Evolutionary conservation across 306 rosid species (phyloP), one percentile per base, ranked within the genome.

Genomic region (Quercus wislizeni): DNA sequence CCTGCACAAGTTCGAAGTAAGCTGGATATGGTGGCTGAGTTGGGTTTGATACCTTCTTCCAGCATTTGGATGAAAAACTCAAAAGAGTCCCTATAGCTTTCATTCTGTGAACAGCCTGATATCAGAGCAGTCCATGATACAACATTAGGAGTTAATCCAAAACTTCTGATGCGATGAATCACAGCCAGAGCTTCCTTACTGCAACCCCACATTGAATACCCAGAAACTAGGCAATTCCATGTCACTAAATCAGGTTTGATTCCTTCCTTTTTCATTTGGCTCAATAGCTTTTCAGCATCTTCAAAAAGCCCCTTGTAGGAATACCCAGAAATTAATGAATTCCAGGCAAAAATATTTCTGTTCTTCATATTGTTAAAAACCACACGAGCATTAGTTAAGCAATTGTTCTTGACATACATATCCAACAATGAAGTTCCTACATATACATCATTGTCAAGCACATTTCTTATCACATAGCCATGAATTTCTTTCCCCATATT

Each of bases 111-210:
- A 81, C 89, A 85, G 21, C 97, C 92, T 63, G 97, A 85, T 82
- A 91, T 86, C 76, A 91, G 74, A 56, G 93, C 89, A 78, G 97
- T 91, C 97, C 97, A 91, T 57, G 93, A 85, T 65, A 91, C 85
- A 58, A 89, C 93, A 75, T 86, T 89, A 64, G 92, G 92, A n/a
- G 84, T 59, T 27, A 83, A 73, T 55, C 93, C 93, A 1, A 77
- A 88, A 78, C 72, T 82, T 88, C 82, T 91, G 46, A 89, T 88
- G 75, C 75, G 76, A 54, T 76, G 74, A 52, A 89, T 82, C 73
- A 82, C 81, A 1, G 84, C 76, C 74, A 82, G 59, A 86, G 92
- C 91, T 86, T 91, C 91, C 78, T 88, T 82, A 15, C 59, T 83
- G 21, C 10, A 62, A 57, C 92, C 93, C 75, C 82, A 49, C 78